Evolutionary conservation across 2,329 filamentous ascomycete genomes (phyloP), one percentile per base, ranked within the genome.

Genomic region (Alternaria incomplexa): DNA sequence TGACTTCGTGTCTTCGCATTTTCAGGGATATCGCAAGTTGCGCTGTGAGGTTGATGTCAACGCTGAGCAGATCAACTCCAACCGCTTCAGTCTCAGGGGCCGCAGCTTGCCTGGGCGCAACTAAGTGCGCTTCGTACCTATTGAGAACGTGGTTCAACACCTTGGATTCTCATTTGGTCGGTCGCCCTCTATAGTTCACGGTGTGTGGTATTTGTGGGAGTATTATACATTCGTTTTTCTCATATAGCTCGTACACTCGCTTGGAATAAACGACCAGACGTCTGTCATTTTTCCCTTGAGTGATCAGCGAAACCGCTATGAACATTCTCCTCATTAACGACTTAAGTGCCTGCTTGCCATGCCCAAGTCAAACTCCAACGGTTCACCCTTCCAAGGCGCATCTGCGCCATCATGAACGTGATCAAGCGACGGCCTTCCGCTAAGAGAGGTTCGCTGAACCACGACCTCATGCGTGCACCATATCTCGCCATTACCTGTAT

Each of bases 401-500:
- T 56, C 58, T 1, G 58, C 32, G 0, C 61, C 63, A 8, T 54
- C 45, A 26, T 46, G 11, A 9, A 17, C 23, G n/a, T 22, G 25
- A n/a, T 66, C 61, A 53, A 26, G 30, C 15, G 57, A 63, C 4
- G 61, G 57, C 57, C 61, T 57, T 22, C 54, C 53, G 22, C 63
- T 63, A 13, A 66, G 22, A 13, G 53, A 32, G 30, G 63, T 58
- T 51, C 61, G 58, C 40, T 66, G 57, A 23, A 63, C 61, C 23
- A 57, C 43, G 4, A 66, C 65, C 44, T 67, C 67, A 13, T 59
- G 62, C 25, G 60, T 67, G 40, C 58, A 65, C 65, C 63, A 63
- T 10, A 69, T 69, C 40, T 66, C 60, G 5, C 58, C 53, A 20
- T 30, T 46, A 7, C 44, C 28, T n/a, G 40, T 28, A 28, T 46